These are phyloP conservation scores for Amanita pseudoporphyria DNA, from an alignment of 768 basidiomycete genomes.

Conservation along the genomic window DNA sequence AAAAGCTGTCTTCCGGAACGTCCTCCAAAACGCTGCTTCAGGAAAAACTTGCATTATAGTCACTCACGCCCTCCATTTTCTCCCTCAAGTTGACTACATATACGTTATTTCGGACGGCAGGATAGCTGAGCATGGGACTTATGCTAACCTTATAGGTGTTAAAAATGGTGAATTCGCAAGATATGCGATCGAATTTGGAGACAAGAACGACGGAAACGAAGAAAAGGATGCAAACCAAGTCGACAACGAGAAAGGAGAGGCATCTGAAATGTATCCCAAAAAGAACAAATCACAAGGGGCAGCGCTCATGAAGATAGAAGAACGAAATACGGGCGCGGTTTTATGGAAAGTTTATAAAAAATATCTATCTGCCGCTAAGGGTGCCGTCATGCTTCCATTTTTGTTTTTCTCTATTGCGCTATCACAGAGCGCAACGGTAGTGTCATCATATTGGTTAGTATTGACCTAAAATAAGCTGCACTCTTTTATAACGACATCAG, in stretches of 20 bases:
- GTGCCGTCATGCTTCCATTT: constrained; percentile 52
- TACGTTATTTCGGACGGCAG: constrained; percentile 68
- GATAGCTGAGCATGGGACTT: constrained; percentile 77
- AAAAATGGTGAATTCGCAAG: constrained; percentile 55
- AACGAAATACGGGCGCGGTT: constrained; percentile 71
- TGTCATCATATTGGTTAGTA: constrained; percentile 67
- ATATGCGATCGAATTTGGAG: constrained; percentile 71
- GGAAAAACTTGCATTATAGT: constrained; percentile 83
- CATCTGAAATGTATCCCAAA: too few relatives aligned
- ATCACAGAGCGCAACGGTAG: constrained; percentile 61
- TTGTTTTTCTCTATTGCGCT: constrained; percentile 51
- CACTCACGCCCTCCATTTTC: constrained; percentile 86
- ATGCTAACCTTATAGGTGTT: constrained; percentile 53
- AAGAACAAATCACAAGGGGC: constrained; percentile 30
- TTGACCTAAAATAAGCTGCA: neutral
- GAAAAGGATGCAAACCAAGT: constrained; percentile 34
- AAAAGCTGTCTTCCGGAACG: constrained; percentile 78
- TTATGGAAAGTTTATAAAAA: constrained; percentile 40
- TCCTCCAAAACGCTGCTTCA: constrained; percentile 50
- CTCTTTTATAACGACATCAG: constrained; percentile 22
- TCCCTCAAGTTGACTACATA: constrained; percentile 83
- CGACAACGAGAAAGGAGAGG: constrained; percentile 15
- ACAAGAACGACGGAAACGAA: constrained; percentile 46
- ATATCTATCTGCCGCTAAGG: constrained; percentile 66
- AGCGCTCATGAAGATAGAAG: constrained; percentile 74